These are phyloP conservation scores for Eutrema salsugineum DNA, from an alignment of 441 rosid genomes.

Conservation along the genomic window DNA sequence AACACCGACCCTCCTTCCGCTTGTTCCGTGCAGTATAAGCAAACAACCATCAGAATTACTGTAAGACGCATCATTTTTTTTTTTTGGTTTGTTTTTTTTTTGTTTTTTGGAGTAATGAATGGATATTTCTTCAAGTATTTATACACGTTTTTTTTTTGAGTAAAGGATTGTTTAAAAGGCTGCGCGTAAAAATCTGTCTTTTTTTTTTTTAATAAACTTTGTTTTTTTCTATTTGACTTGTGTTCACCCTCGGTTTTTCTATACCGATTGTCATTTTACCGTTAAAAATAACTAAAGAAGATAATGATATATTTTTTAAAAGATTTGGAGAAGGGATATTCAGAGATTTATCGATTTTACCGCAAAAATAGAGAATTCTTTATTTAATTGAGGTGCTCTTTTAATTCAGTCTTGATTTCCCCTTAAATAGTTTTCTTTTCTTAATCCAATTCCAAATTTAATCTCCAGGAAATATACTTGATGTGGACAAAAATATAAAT, in stretches of 20 bases:
- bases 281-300: background rate
- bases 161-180: background rate
- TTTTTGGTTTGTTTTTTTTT: background rate
- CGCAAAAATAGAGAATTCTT: background rate
- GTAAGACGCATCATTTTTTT: background rate
- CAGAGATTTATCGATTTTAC: background rate
- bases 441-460: background rate
- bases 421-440: background rate
- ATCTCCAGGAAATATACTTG: background rate
- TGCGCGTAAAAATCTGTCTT: background rate
- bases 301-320: background rate
- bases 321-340: background rate
- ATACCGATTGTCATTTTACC: background rate
- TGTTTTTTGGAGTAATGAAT: background rate
- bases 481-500: too few relatives aligned
- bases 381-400: background rate
- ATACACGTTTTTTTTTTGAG: background rate
- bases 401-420: background rate
- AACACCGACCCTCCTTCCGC: slow-evolving; percentile 4
- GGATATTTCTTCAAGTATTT: background rate
- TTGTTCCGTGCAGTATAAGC: background rate
- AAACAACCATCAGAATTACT: background rate
- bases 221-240: background rate
- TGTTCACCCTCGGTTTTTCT: background rate
- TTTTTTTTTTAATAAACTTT: background rate